Percentiles rank a stretch among this genome's conserved stretches.
These are phyloP conservation scores for Dorcoceras hygrometricum DNA, from an alignment of 257 asterid species.

Conservation along the genomic window DNA sequence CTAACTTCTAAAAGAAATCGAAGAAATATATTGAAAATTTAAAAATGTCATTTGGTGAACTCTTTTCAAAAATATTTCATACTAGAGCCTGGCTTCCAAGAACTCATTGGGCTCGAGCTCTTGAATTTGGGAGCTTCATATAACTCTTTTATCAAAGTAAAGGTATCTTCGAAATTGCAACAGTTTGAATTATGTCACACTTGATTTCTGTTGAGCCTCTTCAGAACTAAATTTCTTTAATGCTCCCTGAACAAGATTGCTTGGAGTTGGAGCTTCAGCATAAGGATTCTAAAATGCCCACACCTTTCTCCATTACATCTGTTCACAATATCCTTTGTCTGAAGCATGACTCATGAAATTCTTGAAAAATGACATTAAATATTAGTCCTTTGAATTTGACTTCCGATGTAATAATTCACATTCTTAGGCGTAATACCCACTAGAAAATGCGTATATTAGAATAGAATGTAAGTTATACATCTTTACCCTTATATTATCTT, in stretches of 20 bases:
- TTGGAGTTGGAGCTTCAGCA: not conserved
- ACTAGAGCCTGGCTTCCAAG: not conserved
- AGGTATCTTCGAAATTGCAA: not conserved
- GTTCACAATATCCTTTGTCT: not conserved
- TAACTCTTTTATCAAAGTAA: not conserved
- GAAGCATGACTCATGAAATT: not conserved
- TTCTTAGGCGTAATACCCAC: not conserved
- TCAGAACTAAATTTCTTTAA: not conserved
- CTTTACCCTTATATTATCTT: constrained; percentile 15
- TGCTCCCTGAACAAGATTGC: not conserved
- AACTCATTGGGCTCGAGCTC: not conserved
- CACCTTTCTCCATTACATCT: not conserved
- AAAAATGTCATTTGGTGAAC: not conserved
- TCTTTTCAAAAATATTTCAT: not conserved
- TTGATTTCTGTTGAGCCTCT: not conserved
- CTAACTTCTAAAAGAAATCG: not conserved
- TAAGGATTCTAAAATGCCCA: not conserved
- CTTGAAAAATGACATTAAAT: not conserved
- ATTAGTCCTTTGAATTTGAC: not conserved
- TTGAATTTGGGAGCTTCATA: not conserved
- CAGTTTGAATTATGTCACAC: not conserved
- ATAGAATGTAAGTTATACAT: not conserved
- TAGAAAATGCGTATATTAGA: not conserved
- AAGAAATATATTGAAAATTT: not conserved
- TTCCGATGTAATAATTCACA: not conserved